Evolutionary conservation across 208 protist species (phyloP).

Genomic region (Acanthamoeba royreba): DNA sequence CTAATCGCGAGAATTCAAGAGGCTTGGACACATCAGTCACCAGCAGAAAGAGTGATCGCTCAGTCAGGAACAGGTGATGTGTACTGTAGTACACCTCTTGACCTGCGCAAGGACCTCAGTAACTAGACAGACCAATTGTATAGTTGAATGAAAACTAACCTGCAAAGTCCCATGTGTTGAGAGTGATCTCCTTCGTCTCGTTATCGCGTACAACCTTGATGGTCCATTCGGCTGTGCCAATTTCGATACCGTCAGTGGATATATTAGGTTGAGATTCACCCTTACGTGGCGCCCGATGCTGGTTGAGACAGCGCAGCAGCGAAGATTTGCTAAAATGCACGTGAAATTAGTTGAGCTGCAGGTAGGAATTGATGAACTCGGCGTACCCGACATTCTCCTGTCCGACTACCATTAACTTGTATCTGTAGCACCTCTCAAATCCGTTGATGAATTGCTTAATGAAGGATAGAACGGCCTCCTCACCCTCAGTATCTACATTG

Average conservation of each 20-base stretch:
- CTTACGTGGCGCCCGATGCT: neutral
- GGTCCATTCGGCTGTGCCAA: neutral
- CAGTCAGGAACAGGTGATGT: constrained; percentile 40
- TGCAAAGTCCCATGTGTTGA: constrained; percentile 38
- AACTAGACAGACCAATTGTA: neutral
- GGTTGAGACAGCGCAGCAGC: neutral
- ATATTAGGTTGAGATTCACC: neutral
- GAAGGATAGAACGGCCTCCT: neutral
- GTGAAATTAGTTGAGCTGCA: neutral
- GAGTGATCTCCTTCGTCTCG: neutral
- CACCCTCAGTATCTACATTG: neutral
- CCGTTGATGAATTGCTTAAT: constrained; percentile 25
- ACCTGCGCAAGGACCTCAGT: neutral
- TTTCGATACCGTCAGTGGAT: constrained; percentile 41
- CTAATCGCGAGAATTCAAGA: neutral
- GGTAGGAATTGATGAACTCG: neutral
- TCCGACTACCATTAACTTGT: constrained; percentile 38
- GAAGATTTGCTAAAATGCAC: neutral
- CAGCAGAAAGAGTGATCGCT: constrained; percentile 31
- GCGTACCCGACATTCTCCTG: constrained; percentile 36
- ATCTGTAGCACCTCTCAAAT: constrained; percentile 23
- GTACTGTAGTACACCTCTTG: constrained; percentile 42
- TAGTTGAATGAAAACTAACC: neutral
- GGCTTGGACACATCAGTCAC: neutral
- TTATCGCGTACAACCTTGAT: neutral